A percentile compares a stretch with the other conserved stretches of the same genome.
Evolutionary conservation across 306 rosid species (phyloP).

Genomic region (Notholithocarpus densiflorus): DNA sequence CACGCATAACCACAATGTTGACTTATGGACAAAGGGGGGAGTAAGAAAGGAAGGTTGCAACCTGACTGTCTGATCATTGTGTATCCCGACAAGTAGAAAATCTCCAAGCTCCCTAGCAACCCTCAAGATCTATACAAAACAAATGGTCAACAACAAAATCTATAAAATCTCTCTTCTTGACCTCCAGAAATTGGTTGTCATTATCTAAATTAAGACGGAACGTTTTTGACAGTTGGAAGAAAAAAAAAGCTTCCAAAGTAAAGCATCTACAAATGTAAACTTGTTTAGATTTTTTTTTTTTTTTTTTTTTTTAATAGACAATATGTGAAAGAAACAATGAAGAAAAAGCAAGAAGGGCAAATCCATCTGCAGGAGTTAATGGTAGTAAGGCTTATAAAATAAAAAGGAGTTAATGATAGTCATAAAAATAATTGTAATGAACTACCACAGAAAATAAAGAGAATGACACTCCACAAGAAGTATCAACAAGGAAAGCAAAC

Average conservation of each 20-base stretch:
- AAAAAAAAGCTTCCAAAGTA: neutral
- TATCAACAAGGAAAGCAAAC: neutral
- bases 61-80: conserved; percentile 93
- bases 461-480: neutral
- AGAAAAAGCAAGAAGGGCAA: neutral
- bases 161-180: conserved; percentile 1
- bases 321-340: neutral
- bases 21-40: conserved; percentile 1
- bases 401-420: neutral
- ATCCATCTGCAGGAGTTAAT: neutral
- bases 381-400: neutral
- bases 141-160: conserved; percentile 9
- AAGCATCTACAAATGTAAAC: neutral
- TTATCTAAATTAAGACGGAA: neutral
- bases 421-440: neutral
- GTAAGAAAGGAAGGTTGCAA: conserved; percentile 19
- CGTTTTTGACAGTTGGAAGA: neutral
- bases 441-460: neutral
- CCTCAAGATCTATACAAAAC: conserved; percentile 70
- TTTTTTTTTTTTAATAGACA: neutral
- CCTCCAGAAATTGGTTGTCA: neutral
- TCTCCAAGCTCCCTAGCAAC: conserved; percentile 82
- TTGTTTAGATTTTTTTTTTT: neutral
- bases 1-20: neutral
- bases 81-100: conserved; percentile 97